Base-by-base conservation (phyloP, 1,284 basidiomycete genomes). In the Athelia psychrophila region DNA sequence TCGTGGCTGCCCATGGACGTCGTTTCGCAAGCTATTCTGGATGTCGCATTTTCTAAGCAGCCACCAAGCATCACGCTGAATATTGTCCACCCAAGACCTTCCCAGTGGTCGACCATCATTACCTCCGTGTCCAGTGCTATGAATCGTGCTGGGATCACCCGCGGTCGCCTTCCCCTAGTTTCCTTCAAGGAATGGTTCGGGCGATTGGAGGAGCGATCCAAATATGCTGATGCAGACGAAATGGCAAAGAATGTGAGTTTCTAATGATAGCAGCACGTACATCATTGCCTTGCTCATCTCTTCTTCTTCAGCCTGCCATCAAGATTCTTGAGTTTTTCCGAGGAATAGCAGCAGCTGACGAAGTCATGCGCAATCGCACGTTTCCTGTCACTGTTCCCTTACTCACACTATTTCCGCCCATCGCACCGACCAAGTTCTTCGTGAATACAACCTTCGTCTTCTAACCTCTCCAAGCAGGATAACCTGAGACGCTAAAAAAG, bases 41-140 rank as follows among this genome's bases (percentile, higher is more conserved):
- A 73, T 53, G 60, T 62, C 45, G 63, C 57, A 18, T 56, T 68
- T 20, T 38, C 54, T n/a, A 13, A 53, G 4, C 48, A 55, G 19
- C 18, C 20, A 5, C 50, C 53, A 2, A 59, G 65, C n/a, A 23
- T 44, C 9, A 58, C 53, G 27, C 49, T 72, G 33, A 73, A 74
- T 50, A 36, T 74, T 3, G 68, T 70, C 0, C 72, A 74, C 55
- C 72, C 73, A 1, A 55, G 58, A 15, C 70, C 73, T 2, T 51
- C 67, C 8, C 25, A 56, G 1, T 73, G 70, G 68, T 58, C 61
- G 12, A 35, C 48, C 9, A 47, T 69, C 9, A 62, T 74, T 24
- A 51, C 20, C 2, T 47, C 54, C 2, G 56, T 73, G 24, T 60
- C 60, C 24, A 32, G 57, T 4, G 58, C 60, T 3, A 42, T 68